A percentile compares a stretch with the other conserved stretches of the same genome.
These are phyloP conservation scores for Macrolepiota fuliginosa DNA, from an alignment of 768 basidiomycete species.

Conservation along the genomic window DNA sequence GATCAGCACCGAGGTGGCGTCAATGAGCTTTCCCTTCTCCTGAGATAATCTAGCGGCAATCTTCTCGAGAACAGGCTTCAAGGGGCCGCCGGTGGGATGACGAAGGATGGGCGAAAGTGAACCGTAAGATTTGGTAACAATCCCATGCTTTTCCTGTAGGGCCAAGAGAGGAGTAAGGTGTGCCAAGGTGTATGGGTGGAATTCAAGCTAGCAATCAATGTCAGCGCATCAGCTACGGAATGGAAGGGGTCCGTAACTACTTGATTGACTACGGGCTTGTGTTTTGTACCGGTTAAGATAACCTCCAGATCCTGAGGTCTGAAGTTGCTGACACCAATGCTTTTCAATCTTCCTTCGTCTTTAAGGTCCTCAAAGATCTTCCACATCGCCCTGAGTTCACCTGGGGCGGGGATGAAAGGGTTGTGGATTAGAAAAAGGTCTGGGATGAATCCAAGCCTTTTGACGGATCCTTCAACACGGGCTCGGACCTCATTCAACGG, in stretches of 20 bases:
- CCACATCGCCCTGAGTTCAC: slow-evolving; percentile 38
- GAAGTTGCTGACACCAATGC: slow-evolving; percentile 56
- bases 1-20: slow-evolving; percentile 24
- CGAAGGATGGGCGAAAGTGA: slow-evolving; percentile 34
- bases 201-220: slow-evolving; percentile 22
- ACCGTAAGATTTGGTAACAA: slow-evolving; percentile 36
- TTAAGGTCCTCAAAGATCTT: slow-evolving; percentile 50
- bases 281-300: slow-evolving; percentile 40
- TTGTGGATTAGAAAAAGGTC: slow-evolving; percentile 56
- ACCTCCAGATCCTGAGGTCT: slow-evolving; percentile 41
- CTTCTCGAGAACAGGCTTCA: slow-evolving; percentile 33
- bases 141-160: slow-evolving; percentile 33
- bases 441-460: slow-evolving; percentile 44
- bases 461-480: slow-evolving; percentile 43
- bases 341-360: slow-evolving; percentile 34
- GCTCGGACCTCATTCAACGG: slow-evolving; percentile 31
- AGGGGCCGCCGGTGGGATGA: slow-evolving; percentile 34
- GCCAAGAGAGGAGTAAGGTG: slow-evolving; percentile 33
- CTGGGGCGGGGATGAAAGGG: slow-evolving; percentile 26
- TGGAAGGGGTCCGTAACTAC: slow-evolving; percentile 18
- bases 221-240: too few relatives aligned
- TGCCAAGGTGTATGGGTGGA: slow-evolving; percentile 30
- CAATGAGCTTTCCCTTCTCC: slow-evolving; percentile 19
- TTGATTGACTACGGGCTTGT: slow-evolving; percentile 55
- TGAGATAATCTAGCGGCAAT: slow-evolving; percentile 28